phyloP scores from a whole-genome alignment of 345 rosid genomes.

The Linum usitatissimum region DNA sequence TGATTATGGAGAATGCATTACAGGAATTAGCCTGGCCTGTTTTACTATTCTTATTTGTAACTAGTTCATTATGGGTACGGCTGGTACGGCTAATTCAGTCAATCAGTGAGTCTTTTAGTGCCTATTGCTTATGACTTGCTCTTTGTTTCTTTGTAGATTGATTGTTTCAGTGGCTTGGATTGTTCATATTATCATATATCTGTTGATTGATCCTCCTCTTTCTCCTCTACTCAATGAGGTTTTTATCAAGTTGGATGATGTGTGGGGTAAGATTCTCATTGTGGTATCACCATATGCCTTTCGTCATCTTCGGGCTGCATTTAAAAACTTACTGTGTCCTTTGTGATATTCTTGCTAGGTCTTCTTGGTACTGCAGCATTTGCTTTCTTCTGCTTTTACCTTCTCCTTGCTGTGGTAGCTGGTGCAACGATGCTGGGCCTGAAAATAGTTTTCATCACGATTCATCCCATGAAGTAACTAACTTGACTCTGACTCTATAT shows the following conservation, averaged over 20 bases:
- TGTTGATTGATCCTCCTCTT: constrained; percentile 77
- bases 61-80: no score
- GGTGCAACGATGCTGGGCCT: constrained; percentile 98
- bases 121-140: no score
- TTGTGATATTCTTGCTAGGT: constrained; percentile 35
- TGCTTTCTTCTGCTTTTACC: constrained; percentile 96
- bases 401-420: constrained; percentile 84
- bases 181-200: constrained; percentile 82
- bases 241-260: constrained; percentile 89
- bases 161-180: constrained; percentile 94
- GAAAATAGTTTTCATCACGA: constrained; percentile 73
- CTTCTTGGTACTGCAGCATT: constrained; percentile 92
- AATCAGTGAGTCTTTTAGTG: no score
- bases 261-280: constrained; percentile 64
- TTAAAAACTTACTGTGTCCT: constrained; percentile 8
- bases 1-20: no score
- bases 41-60: no score
- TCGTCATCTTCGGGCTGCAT: not conserved
- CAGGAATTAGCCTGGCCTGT: no score
- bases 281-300: not conserved
- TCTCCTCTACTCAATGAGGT: constrained; percentile 87
- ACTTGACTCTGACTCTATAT: not conserved
- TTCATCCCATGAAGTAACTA: constrained; percentile 94
- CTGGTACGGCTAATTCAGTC: no score
- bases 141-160: constrained; percentile 35